Evolutionary conservation across 1,284 basidiomycete species (phyloP), one percentile per base, ranked within the genome.

Genomic region (Boletus hoseneyae): DNA sequence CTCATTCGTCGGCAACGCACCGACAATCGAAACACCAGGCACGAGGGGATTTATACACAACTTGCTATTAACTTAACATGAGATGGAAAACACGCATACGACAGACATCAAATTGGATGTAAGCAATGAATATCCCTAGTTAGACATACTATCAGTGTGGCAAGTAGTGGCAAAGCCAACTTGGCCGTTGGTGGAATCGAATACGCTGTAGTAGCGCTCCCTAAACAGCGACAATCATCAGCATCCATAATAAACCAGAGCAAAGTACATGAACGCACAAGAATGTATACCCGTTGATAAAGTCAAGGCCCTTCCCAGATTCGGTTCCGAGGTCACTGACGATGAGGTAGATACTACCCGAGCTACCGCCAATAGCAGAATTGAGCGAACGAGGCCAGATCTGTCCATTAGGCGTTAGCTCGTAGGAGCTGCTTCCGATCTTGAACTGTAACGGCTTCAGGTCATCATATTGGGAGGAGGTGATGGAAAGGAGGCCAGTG

Each of bases 121-220:
- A 32, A 3, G 9, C 2, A 12, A 42, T 1, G 30, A 34, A 35
- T 25, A 18, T 15, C 2, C 2, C 42, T 30, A 77, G 65, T 79
- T 79, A 21, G 62, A 69, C 15, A 53, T 62, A 1, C 72, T 70
- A 23, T 65, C 52, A 10, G 76, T 79, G 62, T 73, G 68, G 27
- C 45, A n/a, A 11, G 77, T 79, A 27, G 51, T 66, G 1, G 76
- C 76, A 44, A 78, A 64, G 9, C 79, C 78, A 39, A 80, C 65
- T 19, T 58, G 71, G 23, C 6, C 3, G 6, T 25, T 25, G 23
- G 23, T 25, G 23, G 23, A 5, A 25, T 25, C 23, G 6, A 6
- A 25, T 25, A 25, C 23, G 23, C 23, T 25, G 23, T 25, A 25
- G 23, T 25, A 25, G 23, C 23, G 23, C 6, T 25, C 49, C 18